phyloP scores from a whole-genome alignment of 495 filamentous ascomycete genomes.

The Staphylotrichum longicolle region DNA sequence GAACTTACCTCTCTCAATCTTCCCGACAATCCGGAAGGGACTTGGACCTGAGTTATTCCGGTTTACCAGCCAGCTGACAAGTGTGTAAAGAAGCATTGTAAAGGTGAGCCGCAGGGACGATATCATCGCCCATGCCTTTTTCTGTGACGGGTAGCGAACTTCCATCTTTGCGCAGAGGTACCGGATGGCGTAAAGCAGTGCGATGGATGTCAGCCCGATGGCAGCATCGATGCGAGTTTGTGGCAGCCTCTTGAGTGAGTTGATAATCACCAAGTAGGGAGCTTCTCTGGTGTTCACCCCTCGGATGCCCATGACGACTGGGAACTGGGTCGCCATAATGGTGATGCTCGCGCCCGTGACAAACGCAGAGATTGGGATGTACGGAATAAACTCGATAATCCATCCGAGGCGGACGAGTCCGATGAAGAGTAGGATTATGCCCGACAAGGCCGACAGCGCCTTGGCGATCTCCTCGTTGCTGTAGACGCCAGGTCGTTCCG shows the following conservation, averaged over 20 bases:
- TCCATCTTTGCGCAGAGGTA: constrained; percentile 27
- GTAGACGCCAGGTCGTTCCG: constrained; percentile 21
- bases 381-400: constrained; percentile 40
- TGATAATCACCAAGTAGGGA: constrained; percentile 38
- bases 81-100: constrained; percentile 20
- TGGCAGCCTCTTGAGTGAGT: constrained; percentile 36
- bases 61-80: constrained; percentile 24
- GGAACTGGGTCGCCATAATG: constrained; percentile 38
- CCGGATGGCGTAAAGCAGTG: constrained; percentile 34
- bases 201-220: constrained; percentile 36
- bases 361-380: constrained; percentile 27
- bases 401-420: constrained; percentile 38
- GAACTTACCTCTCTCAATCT: constrained; percentile 14
- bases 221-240: constrained; percentile 36
- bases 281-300: constrained; percentile 38
- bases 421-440: constrained; percentile 33
- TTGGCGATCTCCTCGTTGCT: constrained; percentile 36
- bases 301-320: constrained; percentile 35
- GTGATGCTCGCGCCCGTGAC: constrained; percentile 29
- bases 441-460: constrained; percentile 33
- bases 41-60: neutral
- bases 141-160: constrained; percentile 18
- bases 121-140: constrained; percentile 22
- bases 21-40: constrained; percentile 22
- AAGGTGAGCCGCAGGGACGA: constrained; percentile 24